These are phyloP conservation scores for Bruguiera parviflora DNA, from an alignment of 345 rosid species.

Conservation along the genomic window DNA sequence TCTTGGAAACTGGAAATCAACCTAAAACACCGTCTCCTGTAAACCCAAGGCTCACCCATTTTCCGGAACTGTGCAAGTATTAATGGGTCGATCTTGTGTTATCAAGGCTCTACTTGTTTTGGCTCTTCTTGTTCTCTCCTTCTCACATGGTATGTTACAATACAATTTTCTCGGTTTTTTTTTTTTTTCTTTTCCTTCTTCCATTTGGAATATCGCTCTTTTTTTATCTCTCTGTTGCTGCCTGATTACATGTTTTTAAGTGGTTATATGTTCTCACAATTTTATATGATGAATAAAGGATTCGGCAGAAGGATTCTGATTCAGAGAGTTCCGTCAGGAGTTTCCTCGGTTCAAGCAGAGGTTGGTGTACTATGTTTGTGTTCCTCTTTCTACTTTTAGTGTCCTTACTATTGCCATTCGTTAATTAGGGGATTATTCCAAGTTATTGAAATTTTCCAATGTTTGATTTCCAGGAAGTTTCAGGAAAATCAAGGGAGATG, in stretches of 20 bases:
- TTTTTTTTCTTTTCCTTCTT: not conserved
- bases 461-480: constrained; percentile 32
- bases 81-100: constrained; percentile 35
- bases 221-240: not conserved
- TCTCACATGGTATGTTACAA: constrained; percentile 30
- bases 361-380: constrained; percentile 14
- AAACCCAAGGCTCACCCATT: constrained; percentile 32
- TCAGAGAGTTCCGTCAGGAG: constrained; percentile 28
- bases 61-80: constrained; percentile 19
- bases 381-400: not conserved
- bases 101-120: constrained; percentile 25
- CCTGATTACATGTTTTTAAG: not conserved
- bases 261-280: not conserved
- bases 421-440: not conserved
- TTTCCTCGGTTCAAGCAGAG: constrained; percentile 24
- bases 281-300: constrained; percentile 25
- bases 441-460: not conserved
- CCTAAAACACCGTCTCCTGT: not conserved
- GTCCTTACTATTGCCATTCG: not conserved
- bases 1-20: constrained; percentile 19
- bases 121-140: constrained; percentile 33
- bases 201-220: not conserved
- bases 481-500: constrained; percentile 31
- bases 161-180: not conserved
- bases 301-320: constrained; percentile 26